A percentile compares a stretch with the other conserved stretches of the same genome.
Evolutionary conservation across 345 rosid species (phyloP).

Genomic region (Sisymbrium altissimum): DNA sequence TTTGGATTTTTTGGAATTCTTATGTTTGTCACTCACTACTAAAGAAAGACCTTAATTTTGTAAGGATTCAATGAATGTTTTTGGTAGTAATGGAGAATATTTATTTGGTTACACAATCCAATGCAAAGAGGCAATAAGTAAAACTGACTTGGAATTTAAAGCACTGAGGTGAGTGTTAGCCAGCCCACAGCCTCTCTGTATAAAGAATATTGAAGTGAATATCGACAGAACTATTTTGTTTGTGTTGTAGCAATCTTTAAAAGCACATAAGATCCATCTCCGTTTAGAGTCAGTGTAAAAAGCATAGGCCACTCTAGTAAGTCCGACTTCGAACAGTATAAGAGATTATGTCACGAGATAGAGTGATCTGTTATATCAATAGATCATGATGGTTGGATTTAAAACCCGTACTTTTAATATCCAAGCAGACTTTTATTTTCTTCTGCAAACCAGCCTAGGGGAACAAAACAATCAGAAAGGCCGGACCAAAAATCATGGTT

Average conservation of each 20-base stretch:
- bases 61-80: conserved; percentile 20
- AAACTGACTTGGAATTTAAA: conserved; percentile 26
- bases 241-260: background rate
- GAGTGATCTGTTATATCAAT: background rate
- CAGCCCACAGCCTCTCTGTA: conserved; percentile 11
- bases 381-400: background rate
- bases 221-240: conserved; percentile 22
- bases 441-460: no score
- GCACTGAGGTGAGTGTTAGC: conserved; percentile 21
- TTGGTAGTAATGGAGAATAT: conserved; percentile 18
- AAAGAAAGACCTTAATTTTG: background rate
- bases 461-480: background rate
- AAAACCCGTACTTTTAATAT: background rate
- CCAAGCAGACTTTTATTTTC: background rate
- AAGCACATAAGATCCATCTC: background rate
- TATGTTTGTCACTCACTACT: conserved; percentile 15
- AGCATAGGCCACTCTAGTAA: background rate
- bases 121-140: conserved; percentile 29
- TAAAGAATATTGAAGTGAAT: conserved; percentile 27
- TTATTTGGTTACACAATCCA: conserved; percentile 36
- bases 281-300: background rate
- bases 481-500: background rate
- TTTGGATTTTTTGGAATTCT: background rate
- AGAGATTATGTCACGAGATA: background rate
- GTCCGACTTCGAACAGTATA: background rate